phyloP scores from a whole-genome alignment of 306 rosid species.

The Dalbergia cochinchinensis region DNA sequence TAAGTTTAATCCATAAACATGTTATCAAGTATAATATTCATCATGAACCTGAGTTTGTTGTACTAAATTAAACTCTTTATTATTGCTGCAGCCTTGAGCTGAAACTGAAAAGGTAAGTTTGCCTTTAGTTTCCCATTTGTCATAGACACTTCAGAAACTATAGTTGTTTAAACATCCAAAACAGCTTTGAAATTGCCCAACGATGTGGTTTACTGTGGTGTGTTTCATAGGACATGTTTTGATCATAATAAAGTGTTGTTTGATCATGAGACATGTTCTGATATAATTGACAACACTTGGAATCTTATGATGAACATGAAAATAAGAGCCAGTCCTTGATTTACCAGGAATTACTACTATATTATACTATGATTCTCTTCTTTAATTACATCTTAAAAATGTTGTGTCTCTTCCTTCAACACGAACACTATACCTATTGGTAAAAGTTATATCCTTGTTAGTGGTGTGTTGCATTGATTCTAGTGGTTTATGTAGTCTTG shows the following conservation, averaged over 20 bases:
- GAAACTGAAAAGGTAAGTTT: no score
- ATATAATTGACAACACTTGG: conserved; percentile 43
- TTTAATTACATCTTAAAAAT: conserved; percentile 27
- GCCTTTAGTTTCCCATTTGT: neutral
- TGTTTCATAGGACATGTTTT: conserved; percentile 29
- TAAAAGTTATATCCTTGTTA: conserved; percentile 19
- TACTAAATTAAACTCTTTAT: neutral
- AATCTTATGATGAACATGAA: conserved; percentile 55
- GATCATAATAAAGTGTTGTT: conserved; percentile 32
- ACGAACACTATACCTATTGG: conserved; percentile 32
- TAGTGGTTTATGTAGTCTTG: neutral
- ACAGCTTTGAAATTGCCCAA: conserved; percentile 26
- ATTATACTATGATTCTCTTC: conserved; percentile 14
- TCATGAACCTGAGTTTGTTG: neutral
- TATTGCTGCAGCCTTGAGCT: neutral
- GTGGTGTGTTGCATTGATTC: neutral
- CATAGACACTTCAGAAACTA: neutral
- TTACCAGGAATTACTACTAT: conserved; percentile 17
- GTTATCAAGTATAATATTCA: neutral
- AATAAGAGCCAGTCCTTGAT: conserved; percentile 44
- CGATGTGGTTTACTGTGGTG: neutral
- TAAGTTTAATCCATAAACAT: neutral
- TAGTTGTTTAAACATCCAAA: neutral
- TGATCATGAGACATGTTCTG: conserved; percentile 29
- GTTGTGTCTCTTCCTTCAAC: conserved; percentile 45